These are phyloP conservation scores for Lagenidium sp. DNA, from an alignment of 352 stramenopile species.

Conservation along the genomic window DNA sequence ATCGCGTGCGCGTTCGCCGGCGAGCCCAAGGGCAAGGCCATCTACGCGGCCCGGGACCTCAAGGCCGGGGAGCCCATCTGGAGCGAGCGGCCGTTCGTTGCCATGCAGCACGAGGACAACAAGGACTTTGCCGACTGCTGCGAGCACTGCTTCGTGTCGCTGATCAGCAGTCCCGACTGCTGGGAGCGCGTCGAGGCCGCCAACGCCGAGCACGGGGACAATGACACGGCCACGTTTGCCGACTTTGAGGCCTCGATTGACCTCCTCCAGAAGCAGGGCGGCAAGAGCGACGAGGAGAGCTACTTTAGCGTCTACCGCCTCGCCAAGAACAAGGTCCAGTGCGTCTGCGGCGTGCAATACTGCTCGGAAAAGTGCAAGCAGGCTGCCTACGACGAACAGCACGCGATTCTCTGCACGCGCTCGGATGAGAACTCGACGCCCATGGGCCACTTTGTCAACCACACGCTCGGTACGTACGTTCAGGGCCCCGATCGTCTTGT, in stretches of 20 bases:
- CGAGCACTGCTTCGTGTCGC: slow-evolving; percentile 70
- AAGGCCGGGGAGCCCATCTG: slow-evolving; percentile 54
- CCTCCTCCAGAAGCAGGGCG: slow-evolving; percentile 56
- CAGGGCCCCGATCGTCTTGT: neutral
- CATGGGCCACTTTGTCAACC: slow-evolving; percentile 75
- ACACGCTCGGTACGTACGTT: slow-evolving; percentile 25
- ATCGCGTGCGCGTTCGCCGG: slow-evolving; percentile 40
- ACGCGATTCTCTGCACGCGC: slow-evolving; percentile 69
- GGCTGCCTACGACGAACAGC: slow-evolving; percentile 57
- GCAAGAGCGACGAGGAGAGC: slow-evolving; percentile 50
- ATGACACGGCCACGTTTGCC: slow-evolving; percentile 28
- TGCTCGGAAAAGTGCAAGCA: slow-evolving; percentile 74
- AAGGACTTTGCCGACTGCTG: slow-evolving; percentile 75
- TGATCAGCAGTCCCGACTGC: slow-evolving; percentile 49
- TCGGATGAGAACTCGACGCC: slow-evolving; percentile 37
- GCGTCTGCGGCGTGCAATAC: slow-evolving; percentile 73
- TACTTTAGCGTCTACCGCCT: slow-evolving; percentile 66
- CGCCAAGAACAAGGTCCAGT: slow-evolving; percentile 42
- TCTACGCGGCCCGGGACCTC: slow-evolving; percentile 46
- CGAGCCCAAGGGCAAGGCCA: slow-evolving; percentile 62
- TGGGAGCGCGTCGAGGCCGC: slow-evolving; percentile 45
- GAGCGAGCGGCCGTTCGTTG: slow-evolving; percentile 49
- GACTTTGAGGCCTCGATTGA: slow-evolving; percentile 53
- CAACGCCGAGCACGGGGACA: slow-evolving; percentile 19
- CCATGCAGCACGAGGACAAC: slow-evolving; percentile 73